Conservation (phyloP, 129 eudicot genomes). For the Flaveria bidentis region DNA sequence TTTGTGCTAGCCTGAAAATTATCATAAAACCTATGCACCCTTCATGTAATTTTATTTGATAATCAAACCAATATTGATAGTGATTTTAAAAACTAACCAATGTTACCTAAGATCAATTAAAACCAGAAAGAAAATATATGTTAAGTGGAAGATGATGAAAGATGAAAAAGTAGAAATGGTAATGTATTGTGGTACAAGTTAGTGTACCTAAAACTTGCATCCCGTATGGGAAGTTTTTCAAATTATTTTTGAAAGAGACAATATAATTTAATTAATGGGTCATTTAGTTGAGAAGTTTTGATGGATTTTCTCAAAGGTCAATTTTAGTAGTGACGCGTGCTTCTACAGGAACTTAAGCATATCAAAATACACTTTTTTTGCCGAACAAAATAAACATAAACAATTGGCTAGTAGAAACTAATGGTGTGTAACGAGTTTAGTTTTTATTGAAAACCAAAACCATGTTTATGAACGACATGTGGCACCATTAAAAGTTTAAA, state of each 20-base stretch:
- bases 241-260: constrained; percentile 25
- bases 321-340: constrained; percentile 9
- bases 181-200: constrained; percentile 23
- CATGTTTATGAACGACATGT: constrained; percentile 16
- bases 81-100: background rate
- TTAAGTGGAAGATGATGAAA: constrained; percentile 25
- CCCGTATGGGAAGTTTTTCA: constrained; percentile 31
- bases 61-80: background rate
- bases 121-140: background rate
- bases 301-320: background rate
- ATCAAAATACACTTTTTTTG: background rate
- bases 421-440: background rate
- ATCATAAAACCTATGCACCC: too few relatives aligned
- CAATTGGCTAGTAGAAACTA: background rate
- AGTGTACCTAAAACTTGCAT: constrained; percentile 28
- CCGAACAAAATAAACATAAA: background rate
- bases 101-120: background rate
- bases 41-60: background rate
- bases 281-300: constrained; percentile 3
- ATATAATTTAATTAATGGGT: background rate
- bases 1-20: too few relatives aligned
- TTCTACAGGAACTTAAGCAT: background rate
- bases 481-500: background rate
- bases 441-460: constrained; percentile 7
- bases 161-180: constrained; percentile 13